These are phyloP conservation scores for Nannochloropsis salina DNA, from an alignment of 108 stramenopile species.

Conservation along the genomic window DNA sequence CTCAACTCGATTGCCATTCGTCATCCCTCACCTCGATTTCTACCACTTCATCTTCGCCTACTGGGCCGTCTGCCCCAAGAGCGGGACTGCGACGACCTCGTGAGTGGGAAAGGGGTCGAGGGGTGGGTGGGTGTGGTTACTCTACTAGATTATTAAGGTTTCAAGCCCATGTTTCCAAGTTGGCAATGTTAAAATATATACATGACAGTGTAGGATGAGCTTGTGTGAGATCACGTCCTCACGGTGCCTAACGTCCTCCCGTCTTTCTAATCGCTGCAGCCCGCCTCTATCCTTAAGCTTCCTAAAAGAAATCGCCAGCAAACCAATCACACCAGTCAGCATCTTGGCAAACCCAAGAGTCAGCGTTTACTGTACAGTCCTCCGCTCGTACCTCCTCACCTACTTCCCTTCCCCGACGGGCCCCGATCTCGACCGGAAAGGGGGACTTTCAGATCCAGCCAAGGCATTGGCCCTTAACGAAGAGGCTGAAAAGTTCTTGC, in stretches of 20 bases:
- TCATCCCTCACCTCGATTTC: constrained; percentile 6
- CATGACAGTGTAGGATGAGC: too few relatives aligned
- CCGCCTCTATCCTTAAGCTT: background rate
- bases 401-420: background rate
- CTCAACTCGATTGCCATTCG: background rate
- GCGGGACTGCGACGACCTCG: background rate
- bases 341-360: background rate
- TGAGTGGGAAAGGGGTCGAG: too few relatives aligned
- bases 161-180: too few relatives aligned
- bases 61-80: background rate
- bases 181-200: too few relatives aligned
- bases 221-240: too few relatives aligned
- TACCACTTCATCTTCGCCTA: constrained; percentile 20
- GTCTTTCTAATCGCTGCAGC: background rate
- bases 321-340: background rate
- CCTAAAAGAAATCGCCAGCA: background rate
- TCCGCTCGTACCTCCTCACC: background rate
- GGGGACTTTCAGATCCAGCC: background rate
- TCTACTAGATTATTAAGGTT: too few relatives aligned
- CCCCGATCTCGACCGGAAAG: background rate
- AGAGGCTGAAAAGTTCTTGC: background rate
- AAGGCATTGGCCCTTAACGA: background rate
- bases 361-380: background rate
- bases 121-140: too few relatives aligned
- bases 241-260: background rate